Base-by-base conservation (phyloP, 1,139 yeast genomes). In the Hansenula sp. region DNA sequence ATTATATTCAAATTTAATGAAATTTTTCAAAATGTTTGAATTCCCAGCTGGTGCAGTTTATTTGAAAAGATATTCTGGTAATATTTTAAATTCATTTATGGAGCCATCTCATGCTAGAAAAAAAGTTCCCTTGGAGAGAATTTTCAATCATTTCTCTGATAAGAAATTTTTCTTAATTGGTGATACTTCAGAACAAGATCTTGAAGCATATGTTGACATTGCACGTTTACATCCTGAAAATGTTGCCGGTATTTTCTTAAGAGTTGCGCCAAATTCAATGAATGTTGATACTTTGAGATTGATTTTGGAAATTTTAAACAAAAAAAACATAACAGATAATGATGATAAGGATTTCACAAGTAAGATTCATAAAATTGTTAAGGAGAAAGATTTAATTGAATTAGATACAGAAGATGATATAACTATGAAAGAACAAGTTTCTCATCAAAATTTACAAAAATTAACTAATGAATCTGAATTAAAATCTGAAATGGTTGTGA, bases 141-240 rank as follows among this genome's bases (percentile, higher is more conserved):
- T 92, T n/a, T 52, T 88, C 24, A 60, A 63, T 2, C 96, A 90
- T 55, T 90, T 88, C 56, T 90, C 95, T 0, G 50, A 75, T 1
- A 79, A 90, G 49, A 79, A 75, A 53, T 92, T 92, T 57, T 71
- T 92, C 18, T 69, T 95, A 42, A 73, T 92, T 21, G 99, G 99
- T 18, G 99, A 94, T 60, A 83, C 97, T 2, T 97, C 98, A 2
- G 98, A 94, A 58, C 82, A 82, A 47, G 99, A 94, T 63, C 68
- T 92, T 36, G 98, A 94, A 56, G 95, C 97, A 0, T 94, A 92
- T 57, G 73, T 79, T 6, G 84, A 83, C 30, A 64, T 88, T 29
- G 88, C 95, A 0, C 61, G 65, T 29, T 52, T 60, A 25, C 78
- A 67, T 52, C 95, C 96, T 0, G 64, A 68, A 7, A 82, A 77